These are phyloP conservation scores for Fusarium sambucinum DNA, from an alignment of 2,329 filamentous ascomycete species.

Conservation along the genomic window DNA sequence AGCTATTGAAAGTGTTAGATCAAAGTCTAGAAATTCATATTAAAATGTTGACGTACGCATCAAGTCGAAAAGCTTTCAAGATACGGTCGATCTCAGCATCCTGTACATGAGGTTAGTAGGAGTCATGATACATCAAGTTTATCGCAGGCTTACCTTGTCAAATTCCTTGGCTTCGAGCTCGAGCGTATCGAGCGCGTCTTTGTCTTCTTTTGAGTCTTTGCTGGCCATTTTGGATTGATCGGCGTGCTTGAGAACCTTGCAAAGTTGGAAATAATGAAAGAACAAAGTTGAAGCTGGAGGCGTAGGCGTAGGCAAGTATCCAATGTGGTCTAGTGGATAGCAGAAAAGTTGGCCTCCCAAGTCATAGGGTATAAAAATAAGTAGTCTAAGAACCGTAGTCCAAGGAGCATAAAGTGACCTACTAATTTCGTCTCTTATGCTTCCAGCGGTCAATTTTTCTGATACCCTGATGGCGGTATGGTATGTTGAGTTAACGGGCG, in stretches of 20 bases:
- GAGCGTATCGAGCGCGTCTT: conserved; percentile 82
- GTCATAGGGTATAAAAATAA: too few relatives aligned
- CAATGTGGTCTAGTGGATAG: too few relatives aligned
- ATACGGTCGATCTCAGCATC: conserved; percentile 97
- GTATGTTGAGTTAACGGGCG: conserved; percentile 8
- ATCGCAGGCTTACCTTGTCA: conserved; percentile 73
- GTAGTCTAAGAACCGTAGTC: too few relatives aligned
- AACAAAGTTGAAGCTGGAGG: conserved; percentile 11
- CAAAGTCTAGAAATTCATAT: not conserved
- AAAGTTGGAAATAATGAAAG: conserved; percentile 23
- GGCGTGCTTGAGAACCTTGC: not conserved
- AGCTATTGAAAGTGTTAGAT: conserved; percentile 63
- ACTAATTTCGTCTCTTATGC: too few relatives aligned
- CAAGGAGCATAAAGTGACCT: too few relatives aligned
- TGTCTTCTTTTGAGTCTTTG: conserved; percentile 65
- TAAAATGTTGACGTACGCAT: conserved; percentile 60
- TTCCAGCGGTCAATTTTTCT: too few relatives aligned
- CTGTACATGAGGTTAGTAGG: conserved; percentile 58
- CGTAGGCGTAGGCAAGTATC: too few relatives aligned
- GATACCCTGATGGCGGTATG: too few relatives aligned
- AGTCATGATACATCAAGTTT: conserved; percentile 32
- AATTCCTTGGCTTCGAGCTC: conserved; percentile 91
- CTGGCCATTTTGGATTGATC: conserved; percentile 52
- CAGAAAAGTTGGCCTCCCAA: too few relatives aligned
- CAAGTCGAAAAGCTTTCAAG: conserved; percentile 84